Base-by-base conservation (phyloP, 345 rosid species). In the Erucastrum elatum region DNA sequence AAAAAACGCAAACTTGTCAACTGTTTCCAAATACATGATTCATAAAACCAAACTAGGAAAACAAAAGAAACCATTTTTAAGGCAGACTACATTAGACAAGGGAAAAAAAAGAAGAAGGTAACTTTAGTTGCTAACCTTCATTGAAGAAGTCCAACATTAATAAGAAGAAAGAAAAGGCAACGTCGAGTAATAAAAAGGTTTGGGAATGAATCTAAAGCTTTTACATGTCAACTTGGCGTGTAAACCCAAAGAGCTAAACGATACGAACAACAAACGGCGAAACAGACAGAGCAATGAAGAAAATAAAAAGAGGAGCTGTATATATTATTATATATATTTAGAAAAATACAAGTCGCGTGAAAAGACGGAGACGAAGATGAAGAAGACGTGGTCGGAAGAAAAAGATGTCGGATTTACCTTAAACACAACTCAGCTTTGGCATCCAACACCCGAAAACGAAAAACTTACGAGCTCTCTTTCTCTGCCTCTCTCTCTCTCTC, bases 71-170 rank as follows among this genome's bases (percentile, higher is more conserved):
- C 33, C 39, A 61, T 76, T 51, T 70, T 5, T 25, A 70, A 70
- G 9, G 58, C 76, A 30, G 49, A 26, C 33, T 58, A 75, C 68
- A 76, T 75, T 56, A 76, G 79, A 62, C 33, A 51, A 1, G 21
- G 3, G 31, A 4, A 29, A 51, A 51, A 65, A 63, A 46, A 60
- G 39, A 21, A 35, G 2, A 35, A 21, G 69, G 3, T 21, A 31
- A 33, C 16, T 70, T 70, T 60, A 35, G 67, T 9, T 1, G 80
- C 84, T 75, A 73, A 84, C 82, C 87, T 88, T 75, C 79, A 81
- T 41, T 58, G 83, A 76, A 81, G 4, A 77, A 83, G 75, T 78
- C 53, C 79, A 80, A 82, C 86, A 87, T 84, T 74, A 68, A 68
- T 26, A 49, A 85, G 82, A 33, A 37, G 80, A 81, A 51, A 49